Conservation (phyloP, 1,284 basidiomycete genomes). For the Ustilago nuda region DNA sequence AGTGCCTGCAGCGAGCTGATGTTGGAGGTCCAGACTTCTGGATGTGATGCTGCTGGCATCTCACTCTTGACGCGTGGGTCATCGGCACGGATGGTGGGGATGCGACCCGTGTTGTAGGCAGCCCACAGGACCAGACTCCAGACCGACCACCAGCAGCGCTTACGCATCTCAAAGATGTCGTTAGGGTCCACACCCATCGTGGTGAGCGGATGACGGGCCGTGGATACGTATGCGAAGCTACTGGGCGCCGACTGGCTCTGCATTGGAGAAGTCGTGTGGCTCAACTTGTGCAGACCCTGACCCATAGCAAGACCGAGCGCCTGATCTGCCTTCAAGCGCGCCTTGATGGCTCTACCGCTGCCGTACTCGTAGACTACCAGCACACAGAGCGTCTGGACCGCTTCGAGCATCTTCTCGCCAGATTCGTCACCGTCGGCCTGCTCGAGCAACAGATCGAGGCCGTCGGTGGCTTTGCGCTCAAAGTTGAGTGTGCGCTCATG, state of each 20-base stretch:
- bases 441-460: conserved; percentile 57
- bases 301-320: conserved; percentile 64
- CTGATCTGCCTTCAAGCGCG: conserved; percentile 63
- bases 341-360: conserved; percentile 60
- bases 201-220: conserved; percentile 32
- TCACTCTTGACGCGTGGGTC: conserved; percentile 63
- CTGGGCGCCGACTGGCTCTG: conserved; percentile 35
- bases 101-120: conserved; percentile 62
- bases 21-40: conserved; percentile 52
- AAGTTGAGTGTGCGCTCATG: conserved; percentile 44
- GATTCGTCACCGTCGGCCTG: conserved; percentile 40
- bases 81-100: conserved; percentile 63
- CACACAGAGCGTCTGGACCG: conserved; percentile 60
- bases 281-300: conserved; percentile 59
- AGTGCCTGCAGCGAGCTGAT: conserved; percentile 59
- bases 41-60: conserved; percentile 48
- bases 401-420: conserved; percentile 53
- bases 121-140: conserved; percentile 61
- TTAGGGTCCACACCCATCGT: conserved; percentile 37
- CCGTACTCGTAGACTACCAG: conserved; percentile 63
- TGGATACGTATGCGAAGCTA: conserved; percentile 44
- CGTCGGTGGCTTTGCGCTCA: conserved; percentile 57
- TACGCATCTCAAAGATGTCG: conserved; percentile 63
- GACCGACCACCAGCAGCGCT: conserved; percentile 63
- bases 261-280: conserved; percentile 28